These are phyloP conservation scores for Candida adriatica DNA, from an alignment of 805 yeast genomes.

Conservation along the genomic window DNA sequence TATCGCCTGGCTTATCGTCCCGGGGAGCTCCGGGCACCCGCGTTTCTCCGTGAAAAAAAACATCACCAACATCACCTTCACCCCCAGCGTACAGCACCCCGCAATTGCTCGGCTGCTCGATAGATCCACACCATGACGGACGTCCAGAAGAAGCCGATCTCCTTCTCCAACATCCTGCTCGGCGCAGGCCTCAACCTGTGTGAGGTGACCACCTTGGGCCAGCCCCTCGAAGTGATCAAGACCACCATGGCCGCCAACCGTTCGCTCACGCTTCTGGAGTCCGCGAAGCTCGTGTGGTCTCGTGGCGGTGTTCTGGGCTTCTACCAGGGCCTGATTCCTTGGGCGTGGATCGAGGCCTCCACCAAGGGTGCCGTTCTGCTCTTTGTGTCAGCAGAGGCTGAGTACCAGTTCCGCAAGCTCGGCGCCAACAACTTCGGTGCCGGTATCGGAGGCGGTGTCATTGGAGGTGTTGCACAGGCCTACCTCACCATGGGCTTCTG, in stretches of 20 bases:
- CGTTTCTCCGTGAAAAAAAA: too few species aligned
- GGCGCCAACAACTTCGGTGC: slow-evolving; percentile 70
- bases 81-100: too few species aligned
- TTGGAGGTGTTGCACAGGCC: slow-evolving; percentile 96
- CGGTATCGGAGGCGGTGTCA: slow-evolving; percentile 93
- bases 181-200: slow-evolving; percentile 92
- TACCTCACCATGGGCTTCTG: slow-evolving; percentile 96
- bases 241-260: slow-evolving; percentile 99
- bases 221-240: slow-evolving; percentile 91
- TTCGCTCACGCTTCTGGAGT: slow-evolving; percentile 54
- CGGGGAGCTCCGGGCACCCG: too few species aligned
- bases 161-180: slow-evolving; percentile 80
- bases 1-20: too few species aligned
- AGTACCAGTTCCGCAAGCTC: slow-evolving; percentile 61
- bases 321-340: slow-evolving; percentile 96
- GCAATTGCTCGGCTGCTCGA: too few species aligned
- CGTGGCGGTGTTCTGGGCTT: slow-evolving; percentile 91
- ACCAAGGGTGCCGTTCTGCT: slow-evolving; percentile 95
- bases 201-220: slow-evolving; percentile 93
- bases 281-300: slow-evolving; percentile 75
- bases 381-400: slow-evolving; percentile 90
- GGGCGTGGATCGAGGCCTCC: slow-evolving; percentile 99
- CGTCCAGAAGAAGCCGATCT: slow-evolving; percentile 76
- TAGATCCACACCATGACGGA: too few species aligned
- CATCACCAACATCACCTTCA: too few species aligned